Base-by-base conservation (phyloP, 1,284 basidiomycete genomes). In the Ceratobasidium papillatum region DNA sequence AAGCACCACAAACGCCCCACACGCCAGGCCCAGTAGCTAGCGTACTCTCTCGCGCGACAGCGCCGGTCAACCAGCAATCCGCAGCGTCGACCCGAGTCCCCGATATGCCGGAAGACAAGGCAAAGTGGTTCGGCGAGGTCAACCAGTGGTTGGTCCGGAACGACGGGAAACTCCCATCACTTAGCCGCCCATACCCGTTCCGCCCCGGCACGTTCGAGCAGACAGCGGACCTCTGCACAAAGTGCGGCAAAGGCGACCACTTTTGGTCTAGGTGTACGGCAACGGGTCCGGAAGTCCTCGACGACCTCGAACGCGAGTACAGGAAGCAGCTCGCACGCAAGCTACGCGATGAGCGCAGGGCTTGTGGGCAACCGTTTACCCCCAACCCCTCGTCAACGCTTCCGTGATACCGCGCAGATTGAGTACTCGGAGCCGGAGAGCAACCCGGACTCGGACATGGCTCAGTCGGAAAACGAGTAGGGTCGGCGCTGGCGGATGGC, bases 401-500 rank as follows among this genome's bases (percentile, higher is more conserved):
- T 22, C 47, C 47, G 64, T 7, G 47, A 49, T 1, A 34, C 34
- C n/a, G 27, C 30, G 12, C 64, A 51, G 30, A 27, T 66, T 17
- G 64, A 66, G 32, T 30, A 36, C 47, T 27, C n/a, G 22, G 64
- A 66, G 34, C 47, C 34, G 30, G 47, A 51, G 43, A 17, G 19
- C n/a, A n/a, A 64, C 22, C 22, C 12, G 19, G 41, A 5, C 17
- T 8, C 4, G 25, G 5, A 30, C 25, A 1, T 3, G 9, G 7
- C 25, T 9, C 14, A 32, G 43, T 30, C 25, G 62, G 62, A 27
- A 64, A 64, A 64, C 45, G 43, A 49, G 27, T 45, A 49, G 62
- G 62, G 62, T 64, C 62, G 41, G 45, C 30, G 62, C 11, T n/a
- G 17, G 45, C n/a, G n/a, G 19, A 22, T 52, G 64, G 64, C 34